A percentile compares a stretch with the other conserved stretches of the same genome.
Conservation (phyloP, 1,284 basidiomycete genomes). For the Puccinia novopanici region DNA sequence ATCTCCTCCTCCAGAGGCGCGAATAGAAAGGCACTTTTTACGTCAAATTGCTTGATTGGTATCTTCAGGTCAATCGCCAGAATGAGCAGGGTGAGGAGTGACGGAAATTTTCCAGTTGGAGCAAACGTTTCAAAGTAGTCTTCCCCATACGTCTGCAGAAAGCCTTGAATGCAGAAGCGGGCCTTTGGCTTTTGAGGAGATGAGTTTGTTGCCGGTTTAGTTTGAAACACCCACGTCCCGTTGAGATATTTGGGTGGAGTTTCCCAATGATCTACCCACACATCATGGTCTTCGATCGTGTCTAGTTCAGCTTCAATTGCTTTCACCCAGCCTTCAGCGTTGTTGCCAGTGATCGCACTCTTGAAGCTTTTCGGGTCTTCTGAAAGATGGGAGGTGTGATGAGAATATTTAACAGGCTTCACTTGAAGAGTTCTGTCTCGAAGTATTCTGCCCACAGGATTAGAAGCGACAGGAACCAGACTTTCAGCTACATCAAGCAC, state of each 20-base stretch:
- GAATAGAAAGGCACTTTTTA: too few species aligned
- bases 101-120: too few species aligned
- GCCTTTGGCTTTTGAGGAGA: background rate
- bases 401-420: background rate
- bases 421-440: background rate
- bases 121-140: too few species aligned
- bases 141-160: too few species aligned
- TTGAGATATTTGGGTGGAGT: background rate
- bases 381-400: too few species aligned
- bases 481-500: background rate
- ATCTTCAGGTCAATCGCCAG: too few species aligned
- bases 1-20: too few species aligned
- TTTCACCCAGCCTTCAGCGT: background rate
- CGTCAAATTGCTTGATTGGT: too few species aligned
- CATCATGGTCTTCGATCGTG: background rate
- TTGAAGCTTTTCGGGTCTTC: background rate
- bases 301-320: background rate
- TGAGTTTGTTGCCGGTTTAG: background rate
- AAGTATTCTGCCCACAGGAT: background rate
- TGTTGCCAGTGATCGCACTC: background rate
- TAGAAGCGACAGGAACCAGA: background rate
- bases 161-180: background rate
- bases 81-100: too few species aligned
- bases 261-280: background rate
- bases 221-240: background rate